Evolutionary conservation across 1,284 basidiomycete genomes (phyloP).

Genomic region (Rhodotorula sp.): DNA sequence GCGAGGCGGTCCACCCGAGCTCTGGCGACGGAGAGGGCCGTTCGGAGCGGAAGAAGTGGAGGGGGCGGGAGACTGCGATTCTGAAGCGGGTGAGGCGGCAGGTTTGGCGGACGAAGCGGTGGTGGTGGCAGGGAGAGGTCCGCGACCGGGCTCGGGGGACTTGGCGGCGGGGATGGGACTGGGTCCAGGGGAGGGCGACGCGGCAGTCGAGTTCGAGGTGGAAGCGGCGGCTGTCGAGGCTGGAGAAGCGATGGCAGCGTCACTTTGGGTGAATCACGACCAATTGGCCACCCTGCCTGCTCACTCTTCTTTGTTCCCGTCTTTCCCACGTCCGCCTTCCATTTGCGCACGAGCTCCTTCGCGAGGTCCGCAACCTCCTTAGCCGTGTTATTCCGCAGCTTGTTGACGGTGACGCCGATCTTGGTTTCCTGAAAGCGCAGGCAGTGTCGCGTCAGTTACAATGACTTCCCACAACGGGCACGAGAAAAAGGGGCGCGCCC

Average conservation of each 20-base stretch:
- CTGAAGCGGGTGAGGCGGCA: not conserved
- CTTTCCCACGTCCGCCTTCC: constrained; percentile 37
- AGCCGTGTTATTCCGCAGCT: constrained; percentile 59
- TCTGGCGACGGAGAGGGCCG: constrained; percentile 17
- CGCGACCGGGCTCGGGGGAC: not conserved
- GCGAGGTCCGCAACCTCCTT: constrained; percentile 76
- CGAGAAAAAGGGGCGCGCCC: constrained; percentile 61
- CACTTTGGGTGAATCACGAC: not conserved
- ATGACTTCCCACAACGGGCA: not conserved
- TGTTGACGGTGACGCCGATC: constrained; percentile 86
- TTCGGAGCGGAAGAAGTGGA: not conserved
- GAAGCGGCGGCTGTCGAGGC: constrained; percentile 6
- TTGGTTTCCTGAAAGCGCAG: constrained; percentile 67
- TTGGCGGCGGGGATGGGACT: constrained; percentile 8
- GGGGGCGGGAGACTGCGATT: not conserved
- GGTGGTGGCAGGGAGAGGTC: not conserved
- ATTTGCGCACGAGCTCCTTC: constrained; percentile 84
- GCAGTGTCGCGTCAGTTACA: no score
- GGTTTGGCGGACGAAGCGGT: not conserved
- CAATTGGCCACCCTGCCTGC: not conserved
- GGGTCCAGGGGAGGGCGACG: constrained; percentile 19
- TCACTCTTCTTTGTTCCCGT: constrained; percentile 26
- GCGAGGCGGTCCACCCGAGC: constrained; percentile 50
- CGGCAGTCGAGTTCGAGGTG: not conserved
- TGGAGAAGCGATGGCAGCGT: not conserved